Conservation (phyloP, 768 basidiomycete genomes). For the Kwoniella sp. region DNA sequence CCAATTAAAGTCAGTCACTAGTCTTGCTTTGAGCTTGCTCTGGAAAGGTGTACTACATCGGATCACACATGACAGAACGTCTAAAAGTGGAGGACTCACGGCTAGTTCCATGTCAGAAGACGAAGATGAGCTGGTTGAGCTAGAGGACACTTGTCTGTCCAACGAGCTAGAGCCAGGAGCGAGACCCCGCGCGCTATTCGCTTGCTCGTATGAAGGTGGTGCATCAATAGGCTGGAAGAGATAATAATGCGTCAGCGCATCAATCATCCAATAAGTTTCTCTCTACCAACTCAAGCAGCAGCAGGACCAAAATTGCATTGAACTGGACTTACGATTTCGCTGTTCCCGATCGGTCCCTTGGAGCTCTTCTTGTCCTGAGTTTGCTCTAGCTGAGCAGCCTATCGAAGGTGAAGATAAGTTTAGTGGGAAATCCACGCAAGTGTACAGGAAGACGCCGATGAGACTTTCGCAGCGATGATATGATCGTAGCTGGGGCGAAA, state of each 20-base stretch:
- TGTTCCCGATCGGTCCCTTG: background rate
- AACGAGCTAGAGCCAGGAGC: too few species aligned
- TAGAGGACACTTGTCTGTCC: background rate
- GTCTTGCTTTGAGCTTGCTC: too few species aligned
- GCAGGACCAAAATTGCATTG: too few species aligned
- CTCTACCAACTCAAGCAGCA: too few species aligned
- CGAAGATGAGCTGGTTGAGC: background rate
- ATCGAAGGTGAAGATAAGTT: too few species aligned
- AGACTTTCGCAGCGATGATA: too few species aligned
- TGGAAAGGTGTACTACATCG: too few species aligned
- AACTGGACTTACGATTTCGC: background rate
- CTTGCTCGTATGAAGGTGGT: background rate
- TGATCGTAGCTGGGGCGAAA: background rate
- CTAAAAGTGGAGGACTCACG: background rate
- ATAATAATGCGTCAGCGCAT: too few species aligned
- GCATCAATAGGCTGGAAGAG: background rate
- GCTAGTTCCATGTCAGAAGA: background rate
- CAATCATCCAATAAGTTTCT: background rate
- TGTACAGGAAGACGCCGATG: too few species aligned
- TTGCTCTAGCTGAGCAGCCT: background rate
- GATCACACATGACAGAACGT: too few species aligned
- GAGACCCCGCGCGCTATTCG: background rate
- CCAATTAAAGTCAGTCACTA: too few species aligned
- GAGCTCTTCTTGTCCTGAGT: background rate
- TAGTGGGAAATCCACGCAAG: too few species aligned